Evolutionary conservation across 805 yeast genomes (phyloP).

Genomic region (Candida ficus): DNA sequence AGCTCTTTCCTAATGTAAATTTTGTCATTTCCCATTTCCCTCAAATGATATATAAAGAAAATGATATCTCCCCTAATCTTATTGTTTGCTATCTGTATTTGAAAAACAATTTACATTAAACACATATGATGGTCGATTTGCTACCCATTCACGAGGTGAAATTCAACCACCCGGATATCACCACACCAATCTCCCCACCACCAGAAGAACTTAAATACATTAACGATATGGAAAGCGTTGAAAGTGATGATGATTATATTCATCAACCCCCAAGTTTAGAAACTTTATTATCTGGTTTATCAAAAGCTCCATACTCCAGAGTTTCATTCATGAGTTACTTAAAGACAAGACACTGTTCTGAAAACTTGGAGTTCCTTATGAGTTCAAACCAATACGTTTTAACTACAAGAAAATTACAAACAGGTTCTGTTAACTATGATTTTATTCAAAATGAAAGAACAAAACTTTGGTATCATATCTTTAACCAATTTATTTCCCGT

Average conservation of each 20-base stretch:
- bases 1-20: too few species aligned
- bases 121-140: conserved; percentile 1
- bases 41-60: too few species aligned
- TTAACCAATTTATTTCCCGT: conserved; percentile 37
- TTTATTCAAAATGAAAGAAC: conserved; percentile 3
- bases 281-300: conserved; percentile 18
- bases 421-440: not conserved
- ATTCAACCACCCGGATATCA: conserved; percentile 3
- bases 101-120: not conserved
- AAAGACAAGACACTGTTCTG: conserved; percentile 22
- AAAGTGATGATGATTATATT: conserved; percentile 2
- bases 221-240: not conserved
- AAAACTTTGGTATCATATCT: conserved; percentile 20
- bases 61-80: too few species aligned
- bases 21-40: too few species aligned
- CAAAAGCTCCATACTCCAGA: conserved; percentile 23
- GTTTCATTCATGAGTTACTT: conserved; percentile 23
- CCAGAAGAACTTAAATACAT: conserved; percentile 5
- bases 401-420: conserved; percentile 3
- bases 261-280: conserved; percentile 20
- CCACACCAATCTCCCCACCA: conserved; percentile 18
- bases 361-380: conserved; percentile 24
- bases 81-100: too few species aligned
- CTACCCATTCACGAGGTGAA: conserved; percentile 3
- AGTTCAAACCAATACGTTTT: conserved; percentile 17